Evolutionary conservation across 495 filamentous ascomycete species (phyloP).

Genomic region (Neurospora sp.): DNA sequence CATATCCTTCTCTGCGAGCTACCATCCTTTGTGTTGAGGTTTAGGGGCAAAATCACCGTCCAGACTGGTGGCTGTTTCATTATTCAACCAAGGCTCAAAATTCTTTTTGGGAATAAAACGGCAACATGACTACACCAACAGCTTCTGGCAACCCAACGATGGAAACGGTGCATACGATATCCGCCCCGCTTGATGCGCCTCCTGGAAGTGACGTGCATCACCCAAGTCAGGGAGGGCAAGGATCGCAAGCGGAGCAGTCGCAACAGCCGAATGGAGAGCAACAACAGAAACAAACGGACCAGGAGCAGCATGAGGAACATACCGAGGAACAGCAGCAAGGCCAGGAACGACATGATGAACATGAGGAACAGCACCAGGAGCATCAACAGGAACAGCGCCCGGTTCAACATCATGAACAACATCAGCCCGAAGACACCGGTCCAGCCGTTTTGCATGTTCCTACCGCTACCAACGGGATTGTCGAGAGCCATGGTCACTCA

Average conservation of each 20-base stretch:
- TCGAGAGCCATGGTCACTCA: conserved; percentile 24
- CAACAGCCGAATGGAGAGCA: not conserved
- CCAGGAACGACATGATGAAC: not conserved
- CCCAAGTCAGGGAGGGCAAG: not conserved
- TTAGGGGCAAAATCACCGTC: not conserved
- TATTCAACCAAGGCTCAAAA: not conserved
- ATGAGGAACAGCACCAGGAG: not conserved
- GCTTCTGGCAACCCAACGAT: not conserved
- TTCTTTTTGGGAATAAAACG: not conserved
- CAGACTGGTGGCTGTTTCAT: not conserved
- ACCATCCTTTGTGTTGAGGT: not conserved
- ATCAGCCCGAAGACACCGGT: conserved; percentile 11
- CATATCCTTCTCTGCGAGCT: not conserved
- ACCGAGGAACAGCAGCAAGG: not conserved
- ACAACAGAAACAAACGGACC: not conserved
- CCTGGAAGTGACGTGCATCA: not conserved
- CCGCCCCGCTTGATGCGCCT: not conserved
- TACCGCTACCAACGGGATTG: conserved; percentile 18
- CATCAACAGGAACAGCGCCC: conserved; percentile 21
- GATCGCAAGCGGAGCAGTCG: not conserved
- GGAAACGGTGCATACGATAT: not conserved
- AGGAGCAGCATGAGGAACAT: not conserved
- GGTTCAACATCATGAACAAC: conserved; percentile 10
- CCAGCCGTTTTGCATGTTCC: conserved; percentile 7
- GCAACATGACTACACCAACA: not conserved